These are phyloP conservation scores for Amanita muscaria DNA, from an alignment of 768 basidiomycete genomes.

Conservation along the genomic window DNA sequence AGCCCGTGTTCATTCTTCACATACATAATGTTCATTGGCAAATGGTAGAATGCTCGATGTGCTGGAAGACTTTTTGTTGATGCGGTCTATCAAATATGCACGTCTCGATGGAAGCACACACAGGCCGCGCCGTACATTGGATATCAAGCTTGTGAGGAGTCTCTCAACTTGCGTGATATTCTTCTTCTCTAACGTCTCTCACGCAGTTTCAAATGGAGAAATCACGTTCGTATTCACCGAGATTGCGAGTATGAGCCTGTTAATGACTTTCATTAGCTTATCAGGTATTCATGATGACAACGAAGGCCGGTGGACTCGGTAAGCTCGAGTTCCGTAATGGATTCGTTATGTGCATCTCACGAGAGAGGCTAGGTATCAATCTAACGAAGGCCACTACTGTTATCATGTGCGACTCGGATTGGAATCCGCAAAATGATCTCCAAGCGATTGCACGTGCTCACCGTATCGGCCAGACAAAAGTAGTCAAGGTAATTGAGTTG, in stretches of 20 bases:
- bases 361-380: conserved; percentile 52
- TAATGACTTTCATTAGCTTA: conserved; percentile 32
- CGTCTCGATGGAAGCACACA: conserved; percentile 49
- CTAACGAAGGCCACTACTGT: conserved; percentile 75
- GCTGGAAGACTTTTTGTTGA: conserved; percentile 56
- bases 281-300: conserved; percentile 62
- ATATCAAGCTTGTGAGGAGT: conserved; percentile 43
- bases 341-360: no score
- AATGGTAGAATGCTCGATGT: conserved; percentile 52
- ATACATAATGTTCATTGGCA: background rate
- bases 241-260: background rate
- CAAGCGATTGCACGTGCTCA: conserved; percentile 84
- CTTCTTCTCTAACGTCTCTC: background rate
- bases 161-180: background rate
- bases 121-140: conserved; percentile 45
- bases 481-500: conserved; percentile 40
- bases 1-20: background rate
- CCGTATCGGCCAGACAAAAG: conserved; percentile 69
- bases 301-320: conserved; percentile 66
- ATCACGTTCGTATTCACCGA: conserved; percentile 33
- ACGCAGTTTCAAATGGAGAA: conserved; percentile 52
- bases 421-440: conserved; percentile 72
- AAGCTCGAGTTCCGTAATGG: conserved; percentile 9
- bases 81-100: conserved; percentile 51
- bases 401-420: conserved; percentile 69